Percentiles rank a stretch among this genome's conserved stretches.
phyloP scores from a whole-genome alignment of 371 early-diverging fungal genomes.

The Apophysomyces sp. region DNA sequence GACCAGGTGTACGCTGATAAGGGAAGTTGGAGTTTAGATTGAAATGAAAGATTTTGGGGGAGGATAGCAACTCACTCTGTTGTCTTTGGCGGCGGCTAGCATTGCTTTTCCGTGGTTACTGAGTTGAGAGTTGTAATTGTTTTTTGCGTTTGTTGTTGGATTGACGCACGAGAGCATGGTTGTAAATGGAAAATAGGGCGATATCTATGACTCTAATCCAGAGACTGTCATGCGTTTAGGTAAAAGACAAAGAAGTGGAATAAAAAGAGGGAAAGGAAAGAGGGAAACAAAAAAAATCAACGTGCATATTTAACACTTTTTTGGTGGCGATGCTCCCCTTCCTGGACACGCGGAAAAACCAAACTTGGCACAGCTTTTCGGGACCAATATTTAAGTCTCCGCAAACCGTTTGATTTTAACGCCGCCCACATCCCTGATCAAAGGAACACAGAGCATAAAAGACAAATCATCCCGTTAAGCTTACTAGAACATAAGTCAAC shows the following conservation, averaged over 20 bases:
- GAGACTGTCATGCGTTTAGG: neutral
- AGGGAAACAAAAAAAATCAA: conserved; percentile 2
- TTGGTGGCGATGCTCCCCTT: neutral
- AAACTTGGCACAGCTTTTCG: neutral
- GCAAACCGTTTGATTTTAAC: neutral
- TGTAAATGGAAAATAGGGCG: conserved; percentile 4
- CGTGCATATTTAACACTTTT: conserved; percentile 1
- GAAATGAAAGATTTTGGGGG: neutral
- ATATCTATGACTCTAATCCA: neutral
- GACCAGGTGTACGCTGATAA: conserved; percentile 8
- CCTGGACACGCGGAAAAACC: neutral
- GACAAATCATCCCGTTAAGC: neutral
- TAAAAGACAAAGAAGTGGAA: neutral
- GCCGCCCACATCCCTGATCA: conserved; percentile 1
- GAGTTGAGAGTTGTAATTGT: neutral
- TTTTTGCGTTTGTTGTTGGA: neutral
- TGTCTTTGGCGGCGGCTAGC: conserved; percentile 5
- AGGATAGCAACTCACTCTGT: conserved; percentile 5
- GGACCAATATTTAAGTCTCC: neutral
- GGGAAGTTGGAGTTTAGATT: neutral
- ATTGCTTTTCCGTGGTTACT: conserved; percentile 7
- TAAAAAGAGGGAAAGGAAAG: neutral
- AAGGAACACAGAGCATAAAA: neutral
- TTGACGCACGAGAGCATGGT: conserved; percentile 2
- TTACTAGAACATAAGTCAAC: neutral